A percentile compares a stretch with the other conserved stretches of the same genome.
phyloP scores from a whole-genome alignment of 768 basidiomycete species.

The Panus rudis region DNA sequence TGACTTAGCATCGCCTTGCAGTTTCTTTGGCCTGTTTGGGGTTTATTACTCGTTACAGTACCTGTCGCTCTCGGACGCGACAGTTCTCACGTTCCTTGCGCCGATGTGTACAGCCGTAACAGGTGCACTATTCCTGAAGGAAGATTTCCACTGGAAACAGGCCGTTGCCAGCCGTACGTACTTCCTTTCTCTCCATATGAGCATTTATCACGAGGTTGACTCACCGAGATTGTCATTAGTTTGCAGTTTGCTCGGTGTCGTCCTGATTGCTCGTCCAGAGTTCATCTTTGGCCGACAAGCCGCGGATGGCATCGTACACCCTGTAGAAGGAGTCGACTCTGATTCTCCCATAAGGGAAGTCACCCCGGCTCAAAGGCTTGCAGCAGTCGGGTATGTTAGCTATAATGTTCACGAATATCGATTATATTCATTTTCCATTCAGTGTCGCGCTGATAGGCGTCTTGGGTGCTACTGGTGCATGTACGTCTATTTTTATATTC shows the following conservation, averaged over 20 bases:
- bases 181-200: neutral
- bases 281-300: slow-evolving; percentile 53
- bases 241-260: slow-evolving; percentile 64
- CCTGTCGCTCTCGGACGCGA: slow-evolving; percentile 73
- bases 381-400: slow-evolving; percentile 48
- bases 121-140: slow-evolving; percentile 56
- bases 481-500: slow-evolving; percentile 33
- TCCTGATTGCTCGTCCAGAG: slow-evolving; percentile 74
- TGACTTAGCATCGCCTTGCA: no score
- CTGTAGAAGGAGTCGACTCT: slow-evolving; percentile 6
- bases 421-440: neutral
- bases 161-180: slow-evolving; percentile 44
- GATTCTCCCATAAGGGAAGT: slow-evolving; percentile 8
- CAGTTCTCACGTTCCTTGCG: slow-evolving; percentile 66
- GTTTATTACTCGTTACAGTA: slow-evolving; percentile 69
- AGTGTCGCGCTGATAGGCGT: slow-evolving; percentile 66
- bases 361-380: slow-evolving; percentile 35
- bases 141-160: slow-evolving; percentile 48
- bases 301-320: neutral
- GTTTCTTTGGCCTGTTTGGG: slow-evolving; percentile 67
- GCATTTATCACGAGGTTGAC: no score
- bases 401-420: neutral
- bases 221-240: slow-evolving; percentile 24
- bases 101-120: slow-evolving; percentile 60
- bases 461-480: slow-evolving; percentile 56